Evolutionary conservation across 768 basidiomycete species (phyloP).

Genomic region (Boletus vermiculosoides): DNA sequence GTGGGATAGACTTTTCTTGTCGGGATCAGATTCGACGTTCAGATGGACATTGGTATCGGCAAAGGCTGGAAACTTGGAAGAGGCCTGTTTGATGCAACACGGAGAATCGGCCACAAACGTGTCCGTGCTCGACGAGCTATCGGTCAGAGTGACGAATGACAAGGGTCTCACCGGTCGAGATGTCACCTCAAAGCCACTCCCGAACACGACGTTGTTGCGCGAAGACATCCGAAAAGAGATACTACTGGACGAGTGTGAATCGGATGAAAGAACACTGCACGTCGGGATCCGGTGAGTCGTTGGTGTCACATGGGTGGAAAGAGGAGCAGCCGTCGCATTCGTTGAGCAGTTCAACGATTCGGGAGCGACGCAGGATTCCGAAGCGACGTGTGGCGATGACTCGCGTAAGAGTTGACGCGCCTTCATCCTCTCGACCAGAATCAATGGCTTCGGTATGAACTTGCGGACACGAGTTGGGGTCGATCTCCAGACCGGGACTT

Average conservation of each 20-base stretch:
- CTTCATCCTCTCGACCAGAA: constrained; percentile 27
- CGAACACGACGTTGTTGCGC: neutral
- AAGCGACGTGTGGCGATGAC: neutral
- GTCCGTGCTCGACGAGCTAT: constrained; percentile 18
- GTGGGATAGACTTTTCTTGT: neutral
- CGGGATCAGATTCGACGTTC: neutral
- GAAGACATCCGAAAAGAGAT: constrained; percentile 11
- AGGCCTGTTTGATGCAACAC: constrained; percentile 8
- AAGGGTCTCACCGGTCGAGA: constrained; percentile 4
- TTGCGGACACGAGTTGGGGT: constrained; percentile 8
- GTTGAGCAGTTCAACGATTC: neutral
- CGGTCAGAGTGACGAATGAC: constrained; percentile 6
- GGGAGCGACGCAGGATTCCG: neutral
- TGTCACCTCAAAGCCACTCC: constrained; percentile 1
- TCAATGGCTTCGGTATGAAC: constrained; percentile 26
- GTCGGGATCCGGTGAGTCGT: neutral
- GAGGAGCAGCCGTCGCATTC: neutral
- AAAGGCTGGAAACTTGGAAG: constrained; percentile 7
- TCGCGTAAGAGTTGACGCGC: constrained; percentile 7
- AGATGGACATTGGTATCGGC: neutral
- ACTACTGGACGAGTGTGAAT: neutral
- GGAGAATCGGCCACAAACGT: constrained; percentile 27
- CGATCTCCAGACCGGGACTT: neutral
- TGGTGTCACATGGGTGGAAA: constrained; percentile 9
- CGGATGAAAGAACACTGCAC: neutral